Evolutionary conservation across 2,329 filamentous ascomycete genomes (phyloP).

Genomic region (Myrmaecium sp.): DNA sequence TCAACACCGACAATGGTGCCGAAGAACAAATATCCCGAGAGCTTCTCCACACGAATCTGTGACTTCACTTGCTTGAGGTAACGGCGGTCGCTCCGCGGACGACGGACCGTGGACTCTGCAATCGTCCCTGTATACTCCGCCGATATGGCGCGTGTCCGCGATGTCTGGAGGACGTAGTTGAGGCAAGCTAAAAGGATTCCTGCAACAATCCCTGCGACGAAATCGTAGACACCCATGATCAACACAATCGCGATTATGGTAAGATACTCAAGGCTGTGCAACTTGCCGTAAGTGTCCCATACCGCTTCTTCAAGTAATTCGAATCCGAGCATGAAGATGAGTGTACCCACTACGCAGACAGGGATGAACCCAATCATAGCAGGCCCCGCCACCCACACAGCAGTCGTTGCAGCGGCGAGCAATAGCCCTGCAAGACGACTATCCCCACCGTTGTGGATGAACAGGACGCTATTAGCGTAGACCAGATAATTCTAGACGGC

Average conservation of each 20-base stretch:
- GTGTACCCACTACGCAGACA: slow-evolving; percentile 85
- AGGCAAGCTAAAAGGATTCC: slow-evolving; percentile 85
- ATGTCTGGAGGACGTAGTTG: slow-evolving; percentile 81
- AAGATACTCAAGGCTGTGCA: slow-evolving; percentile 73
- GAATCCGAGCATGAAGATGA: slow-evolving; percentile 91
- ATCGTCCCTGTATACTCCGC: slow-evolving; percentile 81
- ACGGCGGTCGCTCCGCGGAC: slow-evolving; percentile 75
- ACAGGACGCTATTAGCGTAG: slow-evolving; percentile 93
- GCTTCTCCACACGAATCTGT: slow-evolving; percentile 81
- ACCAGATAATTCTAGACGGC: slow-evolving; percentile 79
- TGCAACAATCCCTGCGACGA: slow-evolving; percentile 82
- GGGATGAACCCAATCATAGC: slow-evolving; percentile 85
- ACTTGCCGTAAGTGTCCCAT: slow-evolving; percentile 72
- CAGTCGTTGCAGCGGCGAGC: slow-evolving; percentile 63
- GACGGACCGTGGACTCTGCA: slow-evolving; percentile 78
- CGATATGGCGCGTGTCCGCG: slow-evolving; percentile 72
- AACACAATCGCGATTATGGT: slow-evolving; percentile 79
- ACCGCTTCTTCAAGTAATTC: slow-evolving; percentile 81
- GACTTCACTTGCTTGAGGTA: slow-evolving; percentile 73
- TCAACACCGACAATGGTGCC: slow-evolving; percentile 94
- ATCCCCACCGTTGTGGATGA: slow-evolving; percentile 82
- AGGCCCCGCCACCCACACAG: slow-evolving; percentile 72
- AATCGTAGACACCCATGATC: slow-evolving; percentile 94
- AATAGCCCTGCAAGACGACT: slow-evolving; percentile 73
- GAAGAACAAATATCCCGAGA: slow-evolving; percentile 94